Percentiles rank a stretch among this genome's conserved stretches.
Evolutionary conservation across 23 red algal genomes (phyloP).

Genomic region (Gracilaria gracilis): DNA sequence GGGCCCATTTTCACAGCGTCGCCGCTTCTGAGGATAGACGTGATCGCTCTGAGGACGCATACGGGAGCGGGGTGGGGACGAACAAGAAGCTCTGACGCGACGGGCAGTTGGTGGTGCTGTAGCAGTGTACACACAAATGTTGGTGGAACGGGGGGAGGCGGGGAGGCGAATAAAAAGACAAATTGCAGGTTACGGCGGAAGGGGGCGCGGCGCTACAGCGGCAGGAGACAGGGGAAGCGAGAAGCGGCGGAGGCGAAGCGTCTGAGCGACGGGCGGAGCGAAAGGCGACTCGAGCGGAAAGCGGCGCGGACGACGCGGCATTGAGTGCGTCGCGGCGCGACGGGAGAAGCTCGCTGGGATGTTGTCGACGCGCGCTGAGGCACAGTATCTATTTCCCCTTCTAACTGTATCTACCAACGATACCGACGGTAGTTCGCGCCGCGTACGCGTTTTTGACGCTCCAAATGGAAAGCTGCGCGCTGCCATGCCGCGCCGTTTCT

Average conservation of each 20-base stretch:
- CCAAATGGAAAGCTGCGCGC: too few species aligned
- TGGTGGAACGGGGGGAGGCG: too few species aligned
- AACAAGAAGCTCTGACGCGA: not conserved
- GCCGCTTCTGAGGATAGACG: not conserved
- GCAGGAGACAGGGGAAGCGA: not conserved
- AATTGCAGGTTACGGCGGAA: not conserved
- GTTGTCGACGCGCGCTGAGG: too few species aligned
- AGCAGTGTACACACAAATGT: too few species aligned
- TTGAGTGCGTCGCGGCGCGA: not conserved
- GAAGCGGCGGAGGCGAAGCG: not conserved
- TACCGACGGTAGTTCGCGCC: too few species aligned
- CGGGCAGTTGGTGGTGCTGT: too few species aligned
- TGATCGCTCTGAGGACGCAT: constrained; percentile 31
- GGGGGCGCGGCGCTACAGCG: not conserved
- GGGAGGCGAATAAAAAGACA: not conserved
- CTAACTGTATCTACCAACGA: too few species aligned
- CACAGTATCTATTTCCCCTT: too few species aligned
- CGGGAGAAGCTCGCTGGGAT: too few species aligned
- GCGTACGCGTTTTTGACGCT: too few species aligned
- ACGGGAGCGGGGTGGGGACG: not conserved
- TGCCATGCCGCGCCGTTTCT: too few species aligned
- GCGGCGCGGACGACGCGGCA: not conserved
- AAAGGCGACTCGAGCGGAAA: not conserved
- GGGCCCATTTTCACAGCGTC: not conserved
- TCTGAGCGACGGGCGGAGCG: not conserved